Conservation (phyloP, 768 basidiomycete species). For the Phylloporus sp. region DNA sequence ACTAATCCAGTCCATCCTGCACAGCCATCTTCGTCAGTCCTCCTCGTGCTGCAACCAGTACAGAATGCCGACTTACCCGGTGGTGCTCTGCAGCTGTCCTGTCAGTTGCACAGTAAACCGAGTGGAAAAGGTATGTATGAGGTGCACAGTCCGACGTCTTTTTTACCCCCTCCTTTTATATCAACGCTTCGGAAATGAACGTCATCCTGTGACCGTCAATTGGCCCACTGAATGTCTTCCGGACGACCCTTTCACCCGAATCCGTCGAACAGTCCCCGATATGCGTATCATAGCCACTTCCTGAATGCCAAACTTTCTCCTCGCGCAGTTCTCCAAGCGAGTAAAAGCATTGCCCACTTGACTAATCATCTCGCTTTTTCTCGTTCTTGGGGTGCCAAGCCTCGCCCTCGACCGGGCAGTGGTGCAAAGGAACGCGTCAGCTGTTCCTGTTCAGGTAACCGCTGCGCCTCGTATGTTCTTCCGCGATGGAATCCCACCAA, state of each 20-base stretch:
- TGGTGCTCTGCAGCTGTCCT: slow-evolving; percentile 1
- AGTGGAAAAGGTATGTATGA: slow-evolving; percentile 22
- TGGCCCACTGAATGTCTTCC: slow-evolving; percentile 21
- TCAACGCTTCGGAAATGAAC: slow-evolving; percentile 32
- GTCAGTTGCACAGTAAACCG: slow-evolving; percentile 4
- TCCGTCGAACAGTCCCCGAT: slow-evolving; percentile 27
- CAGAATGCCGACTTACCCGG: slow-evolving; percentile 17
- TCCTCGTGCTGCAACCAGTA: slow-evolving; percentile 18
- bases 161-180: slow-evolving; percentile 28
- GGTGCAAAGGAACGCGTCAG: slow-evolving; percentile 11
- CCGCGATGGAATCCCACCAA: slow-evolving; percentile 24
- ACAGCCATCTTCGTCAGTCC: slow-evolving; percentile 24
- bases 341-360: slow-evolving; percentile 28
- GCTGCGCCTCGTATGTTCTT: slow-evolving; percentile 26
- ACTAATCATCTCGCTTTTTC: slow-evolving; percentile 26
- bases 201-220: slow-evolving; percentile 27
- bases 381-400: slow-evolving; percentile 21
- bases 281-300: slow-evolving; percentile 26
- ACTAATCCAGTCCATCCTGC: slow-evolving; percentile 33
- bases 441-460: slow-evolving; percentile 17
- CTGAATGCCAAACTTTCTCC: slow-evolving; percentile 13
- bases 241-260: slow-evolving; percentile 30
- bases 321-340: slow-evolving; percentile 20
- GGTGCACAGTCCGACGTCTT: slow-evolving; percentile 8
- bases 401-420: slow-evolving; percentile 16